phyloP scores from a whole-genome alignment of 2,329 filamentous ascomycete species.

The Epichloe sylvatica region DNA sequence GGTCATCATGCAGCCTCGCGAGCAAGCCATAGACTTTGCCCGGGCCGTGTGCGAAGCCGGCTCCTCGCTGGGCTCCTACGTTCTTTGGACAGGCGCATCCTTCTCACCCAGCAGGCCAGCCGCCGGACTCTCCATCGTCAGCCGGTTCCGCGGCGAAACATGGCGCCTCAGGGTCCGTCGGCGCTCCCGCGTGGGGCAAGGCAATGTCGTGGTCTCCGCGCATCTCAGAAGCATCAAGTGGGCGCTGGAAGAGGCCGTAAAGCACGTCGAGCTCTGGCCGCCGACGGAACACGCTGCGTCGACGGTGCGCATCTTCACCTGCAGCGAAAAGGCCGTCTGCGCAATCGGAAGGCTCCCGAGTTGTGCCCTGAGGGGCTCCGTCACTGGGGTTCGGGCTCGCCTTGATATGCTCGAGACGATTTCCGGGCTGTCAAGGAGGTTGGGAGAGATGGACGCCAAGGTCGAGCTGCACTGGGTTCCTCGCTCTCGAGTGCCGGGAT shows the following conservation, averaged over 20 bases:
- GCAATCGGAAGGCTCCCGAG: not conserved
- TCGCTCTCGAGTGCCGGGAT: not conserved
- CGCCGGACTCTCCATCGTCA: not conserved
- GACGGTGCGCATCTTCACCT: not conserved
- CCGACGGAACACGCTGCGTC: not conserved
- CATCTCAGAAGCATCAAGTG: not conserved
- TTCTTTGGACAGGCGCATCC: not conserved
- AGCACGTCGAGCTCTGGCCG: not conserved
- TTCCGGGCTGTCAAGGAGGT: not conserved
- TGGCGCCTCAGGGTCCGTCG: not conserved
- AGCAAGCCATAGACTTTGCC: not conserved
- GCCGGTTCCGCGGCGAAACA: not conserved
- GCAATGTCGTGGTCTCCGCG: no score
- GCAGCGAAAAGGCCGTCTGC: not conserved
- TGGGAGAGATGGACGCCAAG: not conserved
- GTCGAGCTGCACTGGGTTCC: not conserved
- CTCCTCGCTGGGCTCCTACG: not conserved
- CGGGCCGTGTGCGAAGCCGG: not conserved
- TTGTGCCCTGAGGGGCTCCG: not conserved
- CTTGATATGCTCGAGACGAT: not conserved
- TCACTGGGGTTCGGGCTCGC: not conserved
- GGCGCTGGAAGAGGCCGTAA: not conserved
- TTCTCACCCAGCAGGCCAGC: no score
- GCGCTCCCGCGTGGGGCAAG: no score
- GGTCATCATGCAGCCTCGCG: not conserved